A percentile compares a stretch with the other conserved stretches of the same genome.
These are phyloP conservation scores for Polyporus arcularius DNA, from an alignment of 768 basidiomycete species.

Conservation along the genomic window DNA sequence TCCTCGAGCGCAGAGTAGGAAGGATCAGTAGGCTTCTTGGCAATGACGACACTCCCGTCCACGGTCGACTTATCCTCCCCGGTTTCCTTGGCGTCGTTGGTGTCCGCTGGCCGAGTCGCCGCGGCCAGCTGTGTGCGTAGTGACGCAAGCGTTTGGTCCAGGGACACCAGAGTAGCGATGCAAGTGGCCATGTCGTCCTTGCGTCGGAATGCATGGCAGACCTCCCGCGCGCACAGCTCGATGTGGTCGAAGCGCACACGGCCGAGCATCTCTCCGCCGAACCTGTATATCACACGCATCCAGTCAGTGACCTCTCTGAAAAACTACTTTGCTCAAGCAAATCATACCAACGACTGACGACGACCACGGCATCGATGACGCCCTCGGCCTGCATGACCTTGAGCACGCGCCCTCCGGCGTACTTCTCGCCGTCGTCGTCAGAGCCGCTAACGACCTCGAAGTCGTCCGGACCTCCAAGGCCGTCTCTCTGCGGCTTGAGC, in stretches of 20 bases:
- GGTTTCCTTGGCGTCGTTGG: neutral
- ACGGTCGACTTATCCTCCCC: neutral
- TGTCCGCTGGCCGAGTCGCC: conserved; percentile 1
- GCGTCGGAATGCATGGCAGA: conserved; percentile 66
- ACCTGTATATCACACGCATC: conserved; percentile 46
- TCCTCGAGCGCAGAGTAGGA: conserved; percentile 50
- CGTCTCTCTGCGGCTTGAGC: conserved; percentile 61
- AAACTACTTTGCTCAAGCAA: neutral
- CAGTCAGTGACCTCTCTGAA: neutral
- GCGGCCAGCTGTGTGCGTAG: conserved; percentile 52
- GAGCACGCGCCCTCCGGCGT: conserved; percentile 63
- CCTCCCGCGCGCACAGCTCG: conserved; percentile 73
- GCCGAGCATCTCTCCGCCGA: conserved; percentile 79
- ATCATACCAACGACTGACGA: conserved; percentile 75
- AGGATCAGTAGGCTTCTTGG: conserved; percentile 19
- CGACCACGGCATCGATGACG: conserved; percentile 74
- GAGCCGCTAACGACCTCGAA: conserved; percentile 65
- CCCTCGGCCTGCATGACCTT: conserved; percentile 70
- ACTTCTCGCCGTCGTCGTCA: conserved; percentile 79
- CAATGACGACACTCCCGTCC: neutral
- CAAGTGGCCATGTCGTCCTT: conserved; percentile 71
- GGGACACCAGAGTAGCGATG: conserved; percentile 52
- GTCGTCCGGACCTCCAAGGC: conserved; percentile 72
- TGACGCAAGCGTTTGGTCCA: conserved; percentile 63
- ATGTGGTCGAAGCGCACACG: conserved; percentile 76